Evolutionary conservation across 257 asterid genomes (phyloP).

Genomic region (Solanum infundibuliforme): DNA sequence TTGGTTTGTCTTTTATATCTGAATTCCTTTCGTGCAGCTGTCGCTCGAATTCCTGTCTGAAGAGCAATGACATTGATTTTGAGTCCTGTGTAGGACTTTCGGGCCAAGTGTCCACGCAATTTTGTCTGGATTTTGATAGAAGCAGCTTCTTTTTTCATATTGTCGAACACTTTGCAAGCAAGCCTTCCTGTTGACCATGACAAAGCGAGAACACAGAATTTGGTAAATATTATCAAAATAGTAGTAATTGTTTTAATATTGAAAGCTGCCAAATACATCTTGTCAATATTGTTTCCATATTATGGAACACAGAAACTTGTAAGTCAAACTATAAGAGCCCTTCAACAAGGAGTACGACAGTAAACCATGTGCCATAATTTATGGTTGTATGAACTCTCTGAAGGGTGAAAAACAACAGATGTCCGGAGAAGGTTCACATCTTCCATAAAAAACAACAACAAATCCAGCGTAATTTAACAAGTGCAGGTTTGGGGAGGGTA

Average conservation of each 20-base stretch:
- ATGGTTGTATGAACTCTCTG: neutral
- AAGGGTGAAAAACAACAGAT: neutral
- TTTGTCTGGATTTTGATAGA: constrained; percentile 71
- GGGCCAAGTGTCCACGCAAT: constrained; percentile 59
- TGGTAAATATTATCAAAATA: neutral
- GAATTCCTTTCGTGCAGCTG: constrained; percentile 66
- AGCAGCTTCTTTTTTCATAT: constrained; percentile 69
- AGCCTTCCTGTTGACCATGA: constrained; percentile 50
- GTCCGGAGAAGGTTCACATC: neutral
- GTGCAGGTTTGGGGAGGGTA: neutral
- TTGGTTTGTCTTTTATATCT: constrained; percentile 55
- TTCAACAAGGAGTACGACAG: neutral
- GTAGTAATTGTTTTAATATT: neutral
- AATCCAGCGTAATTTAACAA: neutral
- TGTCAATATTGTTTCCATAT: neutral
- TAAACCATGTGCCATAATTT: neutral
- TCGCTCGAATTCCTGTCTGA: constrained; percentile 72
- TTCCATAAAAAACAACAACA: neutral
- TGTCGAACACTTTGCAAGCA: constrained; percentile 51
- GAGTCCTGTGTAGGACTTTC: constrained; percentile 43
- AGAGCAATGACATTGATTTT: constrained; percentile 43
- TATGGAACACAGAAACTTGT: neutral
- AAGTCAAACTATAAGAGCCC: neutral
- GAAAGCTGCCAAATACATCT: neutral
- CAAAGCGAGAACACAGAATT: neutral